Evolutionary conservation across 148 eudicot genomes (phyloP), one percentile per base, ranked within the genome.

Genomic region (Chenopodium suecicum): DNA sequence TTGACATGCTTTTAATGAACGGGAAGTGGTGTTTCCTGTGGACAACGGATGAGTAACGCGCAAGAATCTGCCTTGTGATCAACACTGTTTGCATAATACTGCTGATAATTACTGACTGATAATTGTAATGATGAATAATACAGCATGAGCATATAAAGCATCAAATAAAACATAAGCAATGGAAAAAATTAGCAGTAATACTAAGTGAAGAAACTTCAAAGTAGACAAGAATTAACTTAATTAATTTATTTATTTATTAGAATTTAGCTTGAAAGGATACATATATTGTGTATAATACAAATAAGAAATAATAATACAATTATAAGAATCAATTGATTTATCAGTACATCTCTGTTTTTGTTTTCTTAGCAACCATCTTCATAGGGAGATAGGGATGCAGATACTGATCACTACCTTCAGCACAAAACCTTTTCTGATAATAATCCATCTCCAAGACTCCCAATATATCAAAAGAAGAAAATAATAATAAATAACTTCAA

Each of bases 381-480:
- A 66, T 8, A 54, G 48, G 82, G 84, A 85, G 29, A 79, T 81
- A 81, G 81, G 87, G 87, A 85, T 81, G 87, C 87, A 52, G 76
- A 85, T 64, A 70, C 6, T 54, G 80, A 76, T 76, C 77, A 84
- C 81, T 71, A 70, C 68, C 81, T 85, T 81, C 79, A 78, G 79
- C 73, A 75, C 70, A 81, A 47, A 58, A 47, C 75, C 75, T 19
- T 84, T 62, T 76, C 74, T 85, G 84, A 81, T 78, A 80, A 77
- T 20, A 84, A 77, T 85, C 73, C 87, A 85, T 85, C 87, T 81
- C 87, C 84, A 78, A 81, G 75, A 73, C 47, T 77, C 83, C 84
- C 84, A 74, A 75, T 74, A 74, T 74, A 78, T 73, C 82, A 74
- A 79, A 85, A 73, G 73, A 82, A 85, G 78, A 47, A 77, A 85